Percentiles rank a stretch among this genome's conserved stretches.
Conservation (phyloP, 345 rosid species). For the Citrus cavaleriei region DNA sequence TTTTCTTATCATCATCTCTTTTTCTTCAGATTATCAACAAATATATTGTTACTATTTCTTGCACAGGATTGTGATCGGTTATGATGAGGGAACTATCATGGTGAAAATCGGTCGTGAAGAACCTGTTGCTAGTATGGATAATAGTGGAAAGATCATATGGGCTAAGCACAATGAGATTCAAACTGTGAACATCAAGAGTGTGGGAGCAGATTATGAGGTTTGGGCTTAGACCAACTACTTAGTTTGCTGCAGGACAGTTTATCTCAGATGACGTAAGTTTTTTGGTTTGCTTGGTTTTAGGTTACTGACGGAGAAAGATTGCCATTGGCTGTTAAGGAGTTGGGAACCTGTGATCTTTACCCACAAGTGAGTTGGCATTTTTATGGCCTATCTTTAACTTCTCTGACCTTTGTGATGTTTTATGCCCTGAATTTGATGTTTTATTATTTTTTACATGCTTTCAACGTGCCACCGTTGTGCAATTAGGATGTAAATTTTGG, state of each 20-base stretch:
- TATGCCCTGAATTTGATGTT: background rate
- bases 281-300: slow-evolving; percentile 37
- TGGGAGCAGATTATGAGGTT: slow-evolving; percentile 97
- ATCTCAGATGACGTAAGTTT: slow-evolving; percentile 15
- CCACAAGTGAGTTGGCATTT: slow-evolving; percentile 74
- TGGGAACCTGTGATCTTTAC: slow-evolving; percentile 99
- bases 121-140: slow-evolving; percentile 99
- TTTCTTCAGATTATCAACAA: background rate
- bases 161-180: slow-evolving; percentile 99
- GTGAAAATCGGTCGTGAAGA: slow-evolving; percentile 97
- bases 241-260: slow-evolving; percentile 10
- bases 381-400: slow-evolving; percentile 17
- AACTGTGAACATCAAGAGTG: slow-evolving; percentile 95
- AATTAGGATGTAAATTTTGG: slow-evolving; percentile 12
- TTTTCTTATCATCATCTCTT: background rate
- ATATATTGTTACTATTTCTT: slow-evolving; percentile 1
- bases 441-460: background rate
- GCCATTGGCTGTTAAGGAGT: slow-evolving; percentile 95
- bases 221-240: background rate
- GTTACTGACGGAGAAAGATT: slow-evolving; percentile 97
- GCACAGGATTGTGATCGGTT: slow-evolving; percentile 90
- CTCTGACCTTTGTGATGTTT: background rate
- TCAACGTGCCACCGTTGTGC: background rate
- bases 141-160: slow-evolving; percentile 98
- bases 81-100: slow-evolving; percentile 99